Percentiles rank a stretch among this genome's conserved stretches.
phyloP scores from a whole-genome alignment of 23 red algal species.

The Gracilaria vermiculophylla region DNA sequence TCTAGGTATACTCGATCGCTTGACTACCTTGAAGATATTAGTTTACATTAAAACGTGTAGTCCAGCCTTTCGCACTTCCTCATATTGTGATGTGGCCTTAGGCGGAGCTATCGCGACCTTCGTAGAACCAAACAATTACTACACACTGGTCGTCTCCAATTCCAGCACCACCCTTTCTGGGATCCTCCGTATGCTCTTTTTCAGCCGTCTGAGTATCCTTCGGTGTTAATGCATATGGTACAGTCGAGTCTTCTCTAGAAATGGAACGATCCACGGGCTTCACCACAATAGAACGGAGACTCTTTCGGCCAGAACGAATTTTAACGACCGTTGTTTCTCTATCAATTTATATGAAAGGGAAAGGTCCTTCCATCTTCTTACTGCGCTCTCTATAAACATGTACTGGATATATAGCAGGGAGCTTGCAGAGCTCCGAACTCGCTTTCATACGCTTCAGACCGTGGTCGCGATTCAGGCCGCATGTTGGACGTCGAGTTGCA shows the following conservation, averaged over 20 bases:
- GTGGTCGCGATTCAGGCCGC: background rate
- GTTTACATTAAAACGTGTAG: background rate
- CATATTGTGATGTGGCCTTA: too few relatives aligned
- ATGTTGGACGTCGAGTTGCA: background rate
- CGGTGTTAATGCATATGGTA: too few relatives aligned
- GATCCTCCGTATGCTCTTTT: too few relatives aligned
- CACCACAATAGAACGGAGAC: too few relatives aligned
- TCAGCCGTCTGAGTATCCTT: too few relatives aligned
- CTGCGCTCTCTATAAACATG: background rate
- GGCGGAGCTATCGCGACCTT: too few relatives aligned
- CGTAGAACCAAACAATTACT: too few relatives aligned
- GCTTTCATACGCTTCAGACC: background rate
- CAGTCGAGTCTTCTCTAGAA: too few relatives aligned
- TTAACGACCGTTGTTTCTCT: slow-evolving; percentile 41
- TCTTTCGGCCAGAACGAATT: background rate
- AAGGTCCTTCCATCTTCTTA: slow-evolving; percentile 16
- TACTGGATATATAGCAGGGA: background rate
- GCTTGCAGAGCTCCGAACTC: background rate
- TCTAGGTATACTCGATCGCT: background rate
- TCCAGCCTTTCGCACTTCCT: too few relatives aligned
- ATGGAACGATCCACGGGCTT: too few relatives aligned
- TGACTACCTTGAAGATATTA: slow-evolving; percentile 30
- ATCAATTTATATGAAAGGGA: slow-evolving; percentile 33
- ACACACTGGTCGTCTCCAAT: too few relatives aligned
- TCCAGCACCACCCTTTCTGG: too few relatives aligned